These are phyloP conservation scores for Blepharisma undulans DNA, from an alignment of 169 alveolate genomes.

Conservation along the genomic window DNA sequence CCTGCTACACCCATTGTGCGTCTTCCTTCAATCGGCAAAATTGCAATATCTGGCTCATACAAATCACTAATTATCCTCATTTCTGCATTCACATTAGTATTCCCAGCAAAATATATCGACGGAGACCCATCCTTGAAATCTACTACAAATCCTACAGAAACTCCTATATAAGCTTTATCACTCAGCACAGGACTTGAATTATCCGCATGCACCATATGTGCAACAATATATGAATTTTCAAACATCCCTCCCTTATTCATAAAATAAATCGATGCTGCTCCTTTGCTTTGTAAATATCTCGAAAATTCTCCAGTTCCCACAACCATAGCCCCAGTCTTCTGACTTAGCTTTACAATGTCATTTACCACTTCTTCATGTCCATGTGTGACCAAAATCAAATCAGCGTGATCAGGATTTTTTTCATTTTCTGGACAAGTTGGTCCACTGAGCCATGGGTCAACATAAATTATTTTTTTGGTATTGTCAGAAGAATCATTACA, in stretches of 20 bases:
- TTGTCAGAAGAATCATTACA: constrained; percentile 40
- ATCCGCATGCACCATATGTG: constrained; percentile 60
- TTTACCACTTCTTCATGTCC: constrained; percentile 62
- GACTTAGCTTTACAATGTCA: constrained; percentile 43
- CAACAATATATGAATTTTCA: constrained; percentile 43
- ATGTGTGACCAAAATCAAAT: constrained; percentile 57
- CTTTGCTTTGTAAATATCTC: neutral
- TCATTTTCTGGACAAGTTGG: constrained; percentile 52
- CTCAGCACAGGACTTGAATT: constrained; percentile 54
- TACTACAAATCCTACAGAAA: constrained; percentile 52
- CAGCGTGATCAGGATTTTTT: constrained; percentile 50
- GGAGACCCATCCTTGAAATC: constrained; percentile 36
- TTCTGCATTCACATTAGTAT: constrained; percentile 57
- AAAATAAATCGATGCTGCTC: constrained; percentile 25
- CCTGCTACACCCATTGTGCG: constrained; percentile 70
- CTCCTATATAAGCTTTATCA: constrained; percentile 44
- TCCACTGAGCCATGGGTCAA: constrained; percentile 55
- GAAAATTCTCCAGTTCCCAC: constrained; percentile 34
- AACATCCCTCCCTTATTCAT: constrained; percentile 66
- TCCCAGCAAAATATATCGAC: constrained; percentile 62
- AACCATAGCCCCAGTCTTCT: constrained; percentile 35
- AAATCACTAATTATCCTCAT: constrained; percentile 56
- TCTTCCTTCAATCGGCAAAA: constrained; percentile 65
- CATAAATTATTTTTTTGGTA: neutral
- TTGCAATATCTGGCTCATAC: constrained; percentile 47